A percentile compares a stretch with the other conserved stretches of the same genome.
phyloP scores from a whole-genome alignment of 140 eudicot genomes.

The Oenanthe javanica region DNA sequence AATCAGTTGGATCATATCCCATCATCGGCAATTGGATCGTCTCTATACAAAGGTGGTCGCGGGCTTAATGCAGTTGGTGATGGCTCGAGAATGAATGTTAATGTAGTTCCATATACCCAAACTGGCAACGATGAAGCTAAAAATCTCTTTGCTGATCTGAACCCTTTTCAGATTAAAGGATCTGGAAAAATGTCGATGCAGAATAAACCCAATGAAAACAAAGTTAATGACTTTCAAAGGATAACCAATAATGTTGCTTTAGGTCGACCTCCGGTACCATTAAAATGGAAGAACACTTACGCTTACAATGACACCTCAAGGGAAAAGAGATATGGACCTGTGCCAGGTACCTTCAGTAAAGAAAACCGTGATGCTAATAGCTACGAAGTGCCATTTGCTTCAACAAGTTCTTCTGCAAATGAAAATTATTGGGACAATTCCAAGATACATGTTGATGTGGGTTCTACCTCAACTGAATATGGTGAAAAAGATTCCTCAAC shows the following conservation, averaged over 20 bases:
- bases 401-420: conserved; percentile 39
- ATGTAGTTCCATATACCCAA: conserved; percentile 70
- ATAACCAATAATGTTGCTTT: conserved; percentile 40
- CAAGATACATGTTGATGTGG: conserved; percentile 21
- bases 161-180: conserved; percentile 83
- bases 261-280: conserved; percentile 69
- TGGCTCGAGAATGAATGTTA: conserved; percentile 77
- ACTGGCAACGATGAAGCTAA: conserved; percentile 58
- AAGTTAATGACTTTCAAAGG: conserved; percentile 43
- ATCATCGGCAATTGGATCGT: conserved; percentile 70
- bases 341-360: conserved; percentile 27
- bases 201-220: conserved; percentile 36
- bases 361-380: conserved; percentile 31
- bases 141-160: conserved; percentile 87
- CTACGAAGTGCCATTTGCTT: conserved; percentile 32
- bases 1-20: conserved; percentile 60
- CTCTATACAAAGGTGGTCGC: conserved; percentile 80
- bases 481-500: conserved; percentile 23
- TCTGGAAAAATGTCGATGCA: conserved; percentile 49
- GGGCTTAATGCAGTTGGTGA: conserved; percentile 78
- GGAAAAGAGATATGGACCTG: conserved; percentile 40
- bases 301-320: conserved; percentile 53
- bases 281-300: conserved; percentile 69
- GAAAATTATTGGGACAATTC: conserved; percentile 29
- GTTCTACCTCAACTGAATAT: conserved; percentile 21